A percentile compares a stretch with the other conserved stretches of the same genome.
Evolutionary conservation across 805 yeast genomes (phyloP).

Genomic region (Scheffersomyces ergatensis): DNA sequence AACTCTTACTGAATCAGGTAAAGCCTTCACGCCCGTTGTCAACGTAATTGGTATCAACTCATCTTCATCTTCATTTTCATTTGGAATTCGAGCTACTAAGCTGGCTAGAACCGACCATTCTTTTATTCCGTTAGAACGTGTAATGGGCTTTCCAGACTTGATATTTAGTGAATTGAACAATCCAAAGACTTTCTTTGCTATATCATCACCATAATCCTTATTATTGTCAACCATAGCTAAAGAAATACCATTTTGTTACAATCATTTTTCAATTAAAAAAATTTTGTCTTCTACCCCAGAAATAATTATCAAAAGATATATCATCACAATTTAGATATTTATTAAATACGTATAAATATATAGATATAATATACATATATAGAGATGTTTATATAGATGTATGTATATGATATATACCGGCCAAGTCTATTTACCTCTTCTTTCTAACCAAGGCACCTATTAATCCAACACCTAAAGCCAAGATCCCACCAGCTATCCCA

Average conservation of each 20-base stretch:
- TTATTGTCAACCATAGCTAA: no score
- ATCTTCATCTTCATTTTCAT: no score
- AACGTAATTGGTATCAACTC: slow-evolving; percentile 42
- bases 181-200: slow-evolving; percentile 23
- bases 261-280: no score
- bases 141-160: slow-evolving; percentile 55
- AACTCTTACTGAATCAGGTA: slow-evolving; percentile 51
- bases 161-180: slow-evolving; percentile 27
- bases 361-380: no score
- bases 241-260: no score
- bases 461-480: slow-evolving; percentile 78
- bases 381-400: neutral
- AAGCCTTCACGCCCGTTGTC: slow-evolving; percentile 81
- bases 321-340: no score
- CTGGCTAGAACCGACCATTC: slow-evolving; percentile 90
- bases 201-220: slow-evolving; percentile 9
- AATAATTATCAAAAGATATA: no score
- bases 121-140: slow-evolving; percentile 57
- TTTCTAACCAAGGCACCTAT: slow-evolving; percentile 41
- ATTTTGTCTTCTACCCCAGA: no score
- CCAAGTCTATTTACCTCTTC: slow-evolving; percentile 13
- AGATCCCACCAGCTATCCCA: slow-evolving; percentile 80
- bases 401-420: no score
- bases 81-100: slow-evolving; percentile 49
- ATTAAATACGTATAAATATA: neutral